These are phyloP conservation scores for Aspergillus ustus DNA, from an alignment of 2,329 filamentous ascomycete genomes.

Conservation along the genomic window DNA sequence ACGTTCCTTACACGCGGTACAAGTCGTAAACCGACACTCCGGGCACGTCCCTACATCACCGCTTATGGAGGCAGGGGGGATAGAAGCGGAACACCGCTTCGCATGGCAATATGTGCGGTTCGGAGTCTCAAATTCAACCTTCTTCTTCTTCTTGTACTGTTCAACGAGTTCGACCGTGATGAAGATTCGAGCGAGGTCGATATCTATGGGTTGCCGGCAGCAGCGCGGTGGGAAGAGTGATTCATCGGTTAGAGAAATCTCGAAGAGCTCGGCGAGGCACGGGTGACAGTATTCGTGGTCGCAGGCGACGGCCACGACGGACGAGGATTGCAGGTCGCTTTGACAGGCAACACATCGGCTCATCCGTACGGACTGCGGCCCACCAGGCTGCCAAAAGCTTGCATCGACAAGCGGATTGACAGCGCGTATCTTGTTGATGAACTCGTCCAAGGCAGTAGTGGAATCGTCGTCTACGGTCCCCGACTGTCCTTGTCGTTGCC, in stretches of 20 bases:
- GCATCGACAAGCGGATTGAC: too few relatives aligned
- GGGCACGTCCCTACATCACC: neutral
- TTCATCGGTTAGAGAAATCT: conserved; percentile 52
- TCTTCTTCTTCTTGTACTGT: neutral
- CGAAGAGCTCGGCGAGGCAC: conserved; percentile 56
- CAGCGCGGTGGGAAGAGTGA: conserved; percentile 61
- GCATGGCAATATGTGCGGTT: neutral
- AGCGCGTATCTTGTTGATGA: neutral
- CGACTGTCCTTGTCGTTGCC: neutral
- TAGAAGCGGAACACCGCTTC: neutral
- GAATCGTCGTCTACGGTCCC: too few relatives aligned
- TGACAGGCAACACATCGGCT: neutral
- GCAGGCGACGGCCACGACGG: conserved; percentile 24
- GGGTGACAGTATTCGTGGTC: conserved; percentile 57
- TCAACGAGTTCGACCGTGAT: neutral
- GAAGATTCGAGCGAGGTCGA: conserved; percentile 34
- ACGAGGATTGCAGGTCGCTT: neutral
- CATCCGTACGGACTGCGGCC: neutral
- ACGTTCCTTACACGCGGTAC: conserved; percentile 55
- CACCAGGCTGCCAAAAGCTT: too few relatives aligned
- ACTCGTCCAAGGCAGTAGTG: neutral
- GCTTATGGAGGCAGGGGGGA: neutral
- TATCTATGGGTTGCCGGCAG: conserved; percentile 50
- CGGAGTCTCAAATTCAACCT: neutral
- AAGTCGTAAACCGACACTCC: conserved; percentile 53